These are phyloP conservation scores for Phytophthora cactorum DNA, from an alignment of 352 stramenopile genomes.

Conservation along the genomic window DNA sequence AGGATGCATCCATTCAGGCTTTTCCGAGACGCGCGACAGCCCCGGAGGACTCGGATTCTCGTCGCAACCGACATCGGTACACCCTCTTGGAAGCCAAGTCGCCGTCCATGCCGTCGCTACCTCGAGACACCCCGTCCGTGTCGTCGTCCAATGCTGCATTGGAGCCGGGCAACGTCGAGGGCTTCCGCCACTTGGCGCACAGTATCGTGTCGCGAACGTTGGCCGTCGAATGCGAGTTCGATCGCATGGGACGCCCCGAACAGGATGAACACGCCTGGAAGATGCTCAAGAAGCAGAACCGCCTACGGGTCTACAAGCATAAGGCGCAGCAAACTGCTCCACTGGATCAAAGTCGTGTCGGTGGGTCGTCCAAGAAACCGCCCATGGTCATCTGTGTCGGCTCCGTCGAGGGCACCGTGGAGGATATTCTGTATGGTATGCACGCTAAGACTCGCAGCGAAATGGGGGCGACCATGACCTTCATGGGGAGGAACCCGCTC, in stretches of 20 bases:
- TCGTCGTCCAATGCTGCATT: slow-evolving; percentile 34
- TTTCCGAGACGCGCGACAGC: slow-evolving; percentile 30
- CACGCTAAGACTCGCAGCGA: slow-evolving; percentile 63
- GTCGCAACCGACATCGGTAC: slow-evolving; percentile 5
- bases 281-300: slow-evolving; percentile 46
- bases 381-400: slow-evolving; percentile 62
- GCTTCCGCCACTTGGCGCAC: slow-evolving; percentile 47
- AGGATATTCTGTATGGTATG: slow-evolving; percentile 64
- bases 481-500: slow-evolving; percentile 45
- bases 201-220: slow-evolving; percentile 61
- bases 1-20: slow-evolving; percentile 14
- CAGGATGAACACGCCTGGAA: slow-evolving; percentile 44
- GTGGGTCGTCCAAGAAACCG: slow-evolving; percentile 24
- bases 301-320: slow-evolving; percentile 54
- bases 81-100: slow-evolving; percentile 20
- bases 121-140: slow-evolving; percentile 16
- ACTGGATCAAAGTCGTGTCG: slow-evolving; percentile 19
- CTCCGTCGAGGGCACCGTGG: slow-evolving; percentile 53
- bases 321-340: slow-evolving; percentile 14
- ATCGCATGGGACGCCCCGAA: slow-evolving; percentile 36
- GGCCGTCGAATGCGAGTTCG: slow-evolving; percentile 50
- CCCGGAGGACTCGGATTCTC: slow-evolving; percentile 8
- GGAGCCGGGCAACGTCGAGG: slow-evolving; percentile 35
- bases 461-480: slow-evolving; percentile 59
- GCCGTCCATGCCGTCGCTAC: slow-evolving; percentile 12